Conservation (phyloP, 202 grass and related monocot genomes). For the Hordeum pubiflorum region DNA sequence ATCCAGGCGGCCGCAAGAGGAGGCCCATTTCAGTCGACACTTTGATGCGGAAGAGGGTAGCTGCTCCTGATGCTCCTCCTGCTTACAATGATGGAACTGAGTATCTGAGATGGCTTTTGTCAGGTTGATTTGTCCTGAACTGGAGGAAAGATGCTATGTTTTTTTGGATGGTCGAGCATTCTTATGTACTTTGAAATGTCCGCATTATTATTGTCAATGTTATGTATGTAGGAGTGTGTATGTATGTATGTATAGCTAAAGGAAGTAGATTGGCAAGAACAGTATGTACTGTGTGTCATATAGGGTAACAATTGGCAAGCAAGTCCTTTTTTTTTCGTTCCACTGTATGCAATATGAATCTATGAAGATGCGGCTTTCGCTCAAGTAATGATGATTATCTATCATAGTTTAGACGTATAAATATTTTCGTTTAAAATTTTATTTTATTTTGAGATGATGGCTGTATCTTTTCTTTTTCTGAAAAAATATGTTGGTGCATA, state of each 20-base stretch:
- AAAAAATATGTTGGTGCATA: background rate
- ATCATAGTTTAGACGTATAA: background rate
- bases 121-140: conserved; percentile 9
- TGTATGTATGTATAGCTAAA: conserved; percentile 24
- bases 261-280: background rate
- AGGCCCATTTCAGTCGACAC: conserved; percentile 40
- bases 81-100: conserved; percentile 32
- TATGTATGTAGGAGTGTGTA: background rate
- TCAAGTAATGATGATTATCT: background rate
- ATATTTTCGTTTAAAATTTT: background rate
- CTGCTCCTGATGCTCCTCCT: conserved; percentile 33
- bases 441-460: background rate
- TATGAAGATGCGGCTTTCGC: background rate
- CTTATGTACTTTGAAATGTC: background rate
- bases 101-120: conserved; percentile 76
- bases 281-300: background rate
- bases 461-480: background rate
- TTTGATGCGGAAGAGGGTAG: conserved; percentile 61
- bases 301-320: background rate
- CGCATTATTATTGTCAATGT: background rate
- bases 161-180: background rate
- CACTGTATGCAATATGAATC: background rate
- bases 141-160: background rate
- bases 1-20: conserved; percentile 62
- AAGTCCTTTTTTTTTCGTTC: background rate